phyloP scores from a whole-genome alignment of 352 stramenopile species.

The Labyrinthula sp. region DNA sequence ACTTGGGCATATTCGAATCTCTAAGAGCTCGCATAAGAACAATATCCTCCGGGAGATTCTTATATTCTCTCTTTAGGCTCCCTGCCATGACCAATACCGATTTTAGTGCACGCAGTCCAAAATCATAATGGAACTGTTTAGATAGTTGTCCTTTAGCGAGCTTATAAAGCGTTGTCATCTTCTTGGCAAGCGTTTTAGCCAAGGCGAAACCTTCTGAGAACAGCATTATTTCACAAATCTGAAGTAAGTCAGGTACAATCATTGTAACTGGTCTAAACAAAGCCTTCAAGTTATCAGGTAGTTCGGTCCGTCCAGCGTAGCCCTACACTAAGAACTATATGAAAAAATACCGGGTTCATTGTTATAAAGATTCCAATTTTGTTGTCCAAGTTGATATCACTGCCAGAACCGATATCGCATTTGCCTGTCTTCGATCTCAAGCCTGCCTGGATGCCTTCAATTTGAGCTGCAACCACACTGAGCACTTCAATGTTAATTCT shows the following conservation, averaged over 20 bases:
- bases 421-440: constrained; percentile 52
- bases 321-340: too few species aligned
- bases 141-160: constrained; percentile 74
- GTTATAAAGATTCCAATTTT: constrained; percentile 98
- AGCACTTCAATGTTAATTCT: constrained; percentile 93
- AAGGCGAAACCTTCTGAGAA: constrained; percentile 98
- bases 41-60: constrained; percentile 67
- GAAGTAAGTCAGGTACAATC: constrained; percentile 89
- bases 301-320: constrained; percentile 89
- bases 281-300: constrained; percentile 94
- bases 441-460: constrained; percentile 93
- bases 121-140: constrained; percentile 85
- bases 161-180: constrained; percentile 82
- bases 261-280: constrained; percentile 99
- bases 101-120: constrained; percentile 71
- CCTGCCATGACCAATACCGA: constrained; percentile 77
- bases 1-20: constrained; percentile 87
- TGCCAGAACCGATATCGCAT: constrained; percentile 33
- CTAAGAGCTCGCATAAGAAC: constrained; percentile 77
- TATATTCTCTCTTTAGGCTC: constrained; percentile 69
- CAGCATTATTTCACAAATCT: constrained; percentile 99
- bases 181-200: constrained; percentile 81
- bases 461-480: constrained; percentile 96
- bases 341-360: constrained; percentile 99
- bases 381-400: constrained; percentile 67